A percentile compares a stretch with the other conserved stretches of the same genome.
Conservation (phyloP, 768 basidiomycete genomes). For the Hydnomerulius pinastri region DNA sequence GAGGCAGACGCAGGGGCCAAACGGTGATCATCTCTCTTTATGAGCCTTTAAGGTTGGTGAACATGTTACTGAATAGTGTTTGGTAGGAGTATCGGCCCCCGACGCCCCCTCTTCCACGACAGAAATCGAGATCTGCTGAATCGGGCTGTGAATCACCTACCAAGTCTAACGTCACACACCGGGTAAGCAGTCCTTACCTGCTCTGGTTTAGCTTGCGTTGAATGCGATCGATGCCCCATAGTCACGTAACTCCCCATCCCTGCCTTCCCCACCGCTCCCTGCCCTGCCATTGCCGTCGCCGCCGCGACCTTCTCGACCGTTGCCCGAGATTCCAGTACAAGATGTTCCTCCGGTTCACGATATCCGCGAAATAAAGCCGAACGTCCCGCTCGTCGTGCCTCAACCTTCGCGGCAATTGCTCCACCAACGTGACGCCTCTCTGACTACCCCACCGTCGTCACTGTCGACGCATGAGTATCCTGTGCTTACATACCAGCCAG, state of each 20-base stretch:
- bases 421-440: slow-evolving; percentile 26
- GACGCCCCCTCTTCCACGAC: slow-evolving; percentile 52
- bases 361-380: slow-evolving; percentile 19
- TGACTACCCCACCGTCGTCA: slow-evolving; percentile 33
- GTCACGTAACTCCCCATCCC: slow-evolving; percentile 26
- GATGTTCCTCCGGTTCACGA: slow-evolving; percentile 11
- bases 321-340: slow-evolving; percentile 31
- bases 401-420: slow-evolving; percentile 21
- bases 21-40: slow-evolving; percentile 16
- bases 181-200: slow-evolving; percentile 18
- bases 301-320: slow-evolving; percentile 28
- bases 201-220: background rate
- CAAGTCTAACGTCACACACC: slow-evolving; percentile 27
- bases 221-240: slow-evolving; percentile 10
- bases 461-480: slow-evolving; percentile 27
- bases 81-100: slow-evolving; percentile 57
- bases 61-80: slow-evolving; percentile 5
- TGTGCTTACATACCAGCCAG: slow-evolving; percentile 10
- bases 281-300: slow-evolving; percentile 28
- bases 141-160: slow-evolving; percentile 36
- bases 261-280: slow-evolving; percentile 26
- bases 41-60: background rate
- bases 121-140: slow-evolving; percentile 35
- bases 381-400: slow-evolving; percentile 11
- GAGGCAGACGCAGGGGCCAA: slow-evolving; percentile 27